Base-by-base conservation (phyloP, 768 basidiomycete genomes). In the Gloeostereum incarnatum region DNA sequence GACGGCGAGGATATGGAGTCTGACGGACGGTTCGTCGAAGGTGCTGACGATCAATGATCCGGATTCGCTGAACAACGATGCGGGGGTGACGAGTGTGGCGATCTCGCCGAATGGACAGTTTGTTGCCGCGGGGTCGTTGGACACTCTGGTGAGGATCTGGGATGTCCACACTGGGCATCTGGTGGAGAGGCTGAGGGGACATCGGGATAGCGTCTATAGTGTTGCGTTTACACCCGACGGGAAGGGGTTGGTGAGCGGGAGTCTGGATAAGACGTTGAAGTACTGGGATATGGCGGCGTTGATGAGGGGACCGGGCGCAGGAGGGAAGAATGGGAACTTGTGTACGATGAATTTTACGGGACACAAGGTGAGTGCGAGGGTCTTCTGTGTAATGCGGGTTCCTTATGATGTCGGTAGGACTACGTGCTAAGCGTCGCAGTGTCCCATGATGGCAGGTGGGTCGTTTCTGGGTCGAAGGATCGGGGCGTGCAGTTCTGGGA, bases 401-500 rank as follows among this genome's bases (percentile, higher is more conserved):
- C n/a, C n/a, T n/a, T n/a, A n/a, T 77, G 0, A 86, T 84, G 5
- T 14, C 18, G 14, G 9, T 39, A 60, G 57, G 56, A 59, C 39
- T 60, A 58, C 27, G 54, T 56, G n/a, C 46, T 56, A 3, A 56
- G 52, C 2, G 53, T 57, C 0, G 52, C 39, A 11, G 87, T 92
- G 34, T 90, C 88, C 31, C 84, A 90, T 45, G 93, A 97, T 57
- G 89, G 88, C 3, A 78, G 87, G 47, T 76, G 91, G 87, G 83
- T 98, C 48, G 93, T 96, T 8, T 92, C 89, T 8, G 94, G 96
- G 1, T 73, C 72, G 4, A 97, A 98, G 62, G 96, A 99, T 56
- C 84, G 96, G 9, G 85, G 90, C 1, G 92, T 99, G 39, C 89
- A 94, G 57, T 91, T 94, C 55, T 90, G 87, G 81, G 88, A 93